These are phyloP conservation scores for Lachancea sp. DNA, from an alignment of 805 yeast genomes.

Conservation along the genomic window DNA sequence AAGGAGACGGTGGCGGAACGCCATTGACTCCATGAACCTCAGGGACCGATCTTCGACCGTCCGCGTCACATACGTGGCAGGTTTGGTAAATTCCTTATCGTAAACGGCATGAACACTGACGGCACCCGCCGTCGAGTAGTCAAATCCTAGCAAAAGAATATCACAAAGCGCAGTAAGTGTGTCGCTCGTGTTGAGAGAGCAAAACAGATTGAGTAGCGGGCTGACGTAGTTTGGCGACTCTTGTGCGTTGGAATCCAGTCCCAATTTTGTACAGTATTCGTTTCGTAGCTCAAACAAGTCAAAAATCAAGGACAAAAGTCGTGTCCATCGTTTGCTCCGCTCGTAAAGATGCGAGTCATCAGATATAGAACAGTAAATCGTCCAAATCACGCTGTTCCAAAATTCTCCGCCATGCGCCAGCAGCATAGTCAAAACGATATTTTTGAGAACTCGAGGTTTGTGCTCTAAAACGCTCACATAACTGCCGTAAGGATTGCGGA, in stretches of 20 bases:
- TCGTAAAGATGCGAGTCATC: slow-evolving; percentile 9
- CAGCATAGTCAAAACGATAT: slow-evolving; percentile 14
- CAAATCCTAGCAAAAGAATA: slow-evolving; percentile 8
- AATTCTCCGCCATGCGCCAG: slow-evolving; percentile 22
- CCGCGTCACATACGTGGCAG: slow-evolving; percentile 16
- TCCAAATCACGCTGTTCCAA: slow-evolving; percentile 25
- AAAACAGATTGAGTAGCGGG: slow-evolving; percentile 1
- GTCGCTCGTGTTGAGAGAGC: not conserved
- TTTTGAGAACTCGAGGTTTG: slow-evolving; percentile 17
- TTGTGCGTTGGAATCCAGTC: not conserved
- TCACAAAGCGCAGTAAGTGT: slow-evolving; percentile 4
- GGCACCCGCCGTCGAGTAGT: slow-evolving; percentile 1
- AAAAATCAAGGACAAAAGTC: slow-evolving; percentile 18
- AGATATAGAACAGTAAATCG: slow-evolving; percentile 18
- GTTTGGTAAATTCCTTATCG: slow-evolving; percentile 13
- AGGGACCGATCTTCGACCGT: slow-evolving; percentile 9
- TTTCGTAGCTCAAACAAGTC: slow-evolving; percentile 23
- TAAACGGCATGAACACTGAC: slow-evolving; percentile 18
- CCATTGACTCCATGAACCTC: slow-evolving; percentile 16
- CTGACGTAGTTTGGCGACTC: not conserved
- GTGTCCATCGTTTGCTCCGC: slow-evolving; percentile 22
- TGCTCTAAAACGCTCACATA: slow-evolving; percentile 22
- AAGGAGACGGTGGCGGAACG: slow-evolving; percentile 17
- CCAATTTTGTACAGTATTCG: not conserved
- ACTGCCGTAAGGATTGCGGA: slow-evolving; percentile 9